Base-by-base conservation (phyloP, 164 flowering plant genomes). In the Umbilicus rupestris region DNA sequence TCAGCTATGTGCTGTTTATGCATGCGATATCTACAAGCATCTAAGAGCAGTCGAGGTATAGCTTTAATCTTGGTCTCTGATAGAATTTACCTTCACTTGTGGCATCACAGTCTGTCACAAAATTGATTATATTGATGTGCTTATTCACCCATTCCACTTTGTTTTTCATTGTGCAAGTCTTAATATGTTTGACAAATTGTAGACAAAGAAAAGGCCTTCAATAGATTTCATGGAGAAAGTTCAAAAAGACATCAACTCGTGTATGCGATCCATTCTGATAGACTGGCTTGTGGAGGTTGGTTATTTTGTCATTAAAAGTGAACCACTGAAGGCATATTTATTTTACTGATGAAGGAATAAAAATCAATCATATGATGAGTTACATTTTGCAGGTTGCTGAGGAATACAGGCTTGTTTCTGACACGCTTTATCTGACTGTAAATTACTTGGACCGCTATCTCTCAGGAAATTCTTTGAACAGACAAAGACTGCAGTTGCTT, bases 211-310 rank as follows among this genome's bases (percentile, higher is more conserved):
- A 78, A 85, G 93, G 80, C 99, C 99, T 69, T 75, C 97, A 17
- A 77, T 77, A 37, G 84, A 89, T 67, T 91, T 84, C 79, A 95
- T 95, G 94, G 97, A 89, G 70, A 82, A 45, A 67, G 70, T 86
- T 67, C 99, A 95, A 76, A 87, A 82, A 72, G 97, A 95, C 67
- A 85, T 95, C 3, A 92, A 85, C 69, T 22, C 96, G 49, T 85
- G 87, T 83, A 94, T 94, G 99, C 87, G 99, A 14, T 78, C 94
- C 19, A 89, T 94, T 71, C 74, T 94, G 30, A 71, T 94, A 47
- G 99, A 94, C 73, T 94, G 99, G 99, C 99, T 94, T 70, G 96
- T 92, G 24, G 99, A 94, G 96, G 98, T 89, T 78, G 73, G 29
- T 63, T 22, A 45, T 49, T 17, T 7, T 46, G 19, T 67, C 39